Base-by-base conservation (phyloP, 495 filamentous ascomycete genomes). In the Aspergillus sparsus region DNA sequence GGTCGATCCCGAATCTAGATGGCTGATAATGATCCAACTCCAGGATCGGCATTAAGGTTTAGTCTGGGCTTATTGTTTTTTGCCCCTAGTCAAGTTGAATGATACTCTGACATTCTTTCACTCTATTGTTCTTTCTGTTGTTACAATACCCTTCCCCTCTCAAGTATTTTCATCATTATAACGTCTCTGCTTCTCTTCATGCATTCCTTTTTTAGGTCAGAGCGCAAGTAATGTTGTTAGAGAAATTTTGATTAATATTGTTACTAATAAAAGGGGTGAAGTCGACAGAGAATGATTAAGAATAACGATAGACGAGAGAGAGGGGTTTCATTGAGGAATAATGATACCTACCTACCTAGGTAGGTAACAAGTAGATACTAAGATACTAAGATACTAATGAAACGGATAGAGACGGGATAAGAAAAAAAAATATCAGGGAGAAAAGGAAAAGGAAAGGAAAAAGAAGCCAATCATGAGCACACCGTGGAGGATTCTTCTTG, bases 41-140 rank as follows among this genome's bases (percentile, higher is more conserved):
- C 61, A 63, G 59, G 57, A 59, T 66, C 63, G 37, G 36, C 63
- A 18, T 59, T 55, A 59, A 66, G 57, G 63, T 60, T 59, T 62
- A 57, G 57, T 31, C 57, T 53, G 33, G 42, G 33, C 44, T 47
- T 16, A 18, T 36, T 49, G 21, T 49, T 46, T 33, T 33, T 49
- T 36, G 21, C 53, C 53, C 47, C 59, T 62, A 49, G 15, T 36
- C 57, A 7, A 41, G 13, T 47, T 42, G 39, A 42, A 49, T 55
- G 58, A 49, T 56, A 52, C 44, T 66, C 51, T 62, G 59, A 62
- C 57, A 53, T 64, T 62, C 46, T 60, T 60, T 35, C 47, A 47
- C 42, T 31, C 13, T 55, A 5, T 44, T 27, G 34, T 18, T 44
- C 8, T 36, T 27, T 57, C 33, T 41, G 45, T 49, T 21, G n/a